phyloP scores from a whole-genome alignment of 805 yeast species.

The Metschnikowia bowlesiae region DNA sequence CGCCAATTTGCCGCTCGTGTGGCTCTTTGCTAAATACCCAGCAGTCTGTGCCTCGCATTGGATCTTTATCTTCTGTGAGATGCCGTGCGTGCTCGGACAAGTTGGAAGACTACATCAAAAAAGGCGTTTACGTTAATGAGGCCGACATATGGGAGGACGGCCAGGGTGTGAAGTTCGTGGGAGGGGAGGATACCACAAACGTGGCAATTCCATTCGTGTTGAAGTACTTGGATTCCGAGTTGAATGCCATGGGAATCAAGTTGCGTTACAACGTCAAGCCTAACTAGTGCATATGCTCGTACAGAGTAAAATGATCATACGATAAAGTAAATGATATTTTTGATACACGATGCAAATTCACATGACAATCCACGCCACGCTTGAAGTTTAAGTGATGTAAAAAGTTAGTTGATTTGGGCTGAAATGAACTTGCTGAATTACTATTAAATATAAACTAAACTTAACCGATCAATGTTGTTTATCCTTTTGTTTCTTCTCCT shows the following conservation, averaged over 20 bases:
- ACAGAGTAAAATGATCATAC: neutral
- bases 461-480: neutral
- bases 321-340: neutral
- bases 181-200: conserved; percentile 91
- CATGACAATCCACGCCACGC: neutral
- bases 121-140: conserved; percentile 53
- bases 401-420: neutral
- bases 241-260: conserved; percentile 96
- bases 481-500: conserved; percentile 25
- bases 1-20: conserved; percentile 85
- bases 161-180: conserved; percentile 82
- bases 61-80: conserved; percentile 68
- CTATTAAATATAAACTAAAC: neutral
- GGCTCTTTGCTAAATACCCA: conserved; percentile 91
- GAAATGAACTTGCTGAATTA: neutral
- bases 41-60: conserved; percentile 85
- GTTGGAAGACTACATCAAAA: conserved; percentile 51
- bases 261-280: conserved; percentile 86
- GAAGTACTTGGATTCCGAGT: conserved; percentile 90
- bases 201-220: conserved; percentile 96
- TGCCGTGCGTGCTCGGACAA: conserved; percentile 88
- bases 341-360: too few relatives aligned
- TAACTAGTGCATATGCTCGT: conserved; percentile 11
- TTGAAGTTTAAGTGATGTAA: neutral
- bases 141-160: conserved; percentile 96